phyloP scores from a whole-genome alignment of 2,329 filamentous ascomycete species.

The Claviceps pusilla region DNA sequence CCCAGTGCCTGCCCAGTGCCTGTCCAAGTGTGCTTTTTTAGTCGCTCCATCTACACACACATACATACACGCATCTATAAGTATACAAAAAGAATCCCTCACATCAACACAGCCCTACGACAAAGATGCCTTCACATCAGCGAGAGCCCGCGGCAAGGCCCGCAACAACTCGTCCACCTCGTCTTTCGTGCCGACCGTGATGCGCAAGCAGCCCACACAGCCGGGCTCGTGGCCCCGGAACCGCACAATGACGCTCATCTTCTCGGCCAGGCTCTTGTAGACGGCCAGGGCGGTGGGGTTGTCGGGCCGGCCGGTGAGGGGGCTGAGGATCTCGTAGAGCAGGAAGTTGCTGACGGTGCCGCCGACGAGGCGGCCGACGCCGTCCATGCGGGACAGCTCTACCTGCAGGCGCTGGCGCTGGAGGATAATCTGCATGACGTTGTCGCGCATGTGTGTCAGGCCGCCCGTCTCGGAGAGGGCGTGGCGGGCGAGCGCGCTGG shows the following conservation, averaged over 20 bases:
- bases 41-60: no score
- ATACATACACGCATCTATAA: no score
- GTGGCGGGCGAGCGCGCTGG: conserved; percentile 61
- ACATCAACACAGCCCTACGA: no score
- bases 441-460: conserved; percentile 54
- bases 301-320: conserved; percentile 50
- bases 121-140: conserved; percentile 22
- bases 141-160: conserved; percentile 42
- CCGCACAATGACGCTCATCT: conserved; percentile 76
- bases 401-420: conserved; percentile 64
- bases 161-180: conserved; percentile 69
- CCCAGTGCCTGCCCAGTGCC: no score
- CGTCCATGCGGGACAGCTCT: conserved; percentile 59
- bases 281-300: conserved; percentile 65
- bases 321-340: conserved; percentile 73
- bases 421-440: conserved; percentile 52
- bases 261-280: conserved; percentile 74
- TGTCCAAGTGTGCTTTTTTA: no score
- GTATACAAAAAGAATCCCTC: neutral
- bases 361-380: conserved; percentile 68
- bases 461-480: conserved; percentile 51
- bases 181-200: conserved; percentile 79
- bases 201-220: conserved; percentile 74
- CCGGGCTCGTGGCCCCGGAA: conserved; percentile 89
- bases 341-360: conserved; percentile 78